Base-by-base conservation (phyloP, 1,284 basidiomycete genomes). In the Cystobasidium slooffiae region DNA sequence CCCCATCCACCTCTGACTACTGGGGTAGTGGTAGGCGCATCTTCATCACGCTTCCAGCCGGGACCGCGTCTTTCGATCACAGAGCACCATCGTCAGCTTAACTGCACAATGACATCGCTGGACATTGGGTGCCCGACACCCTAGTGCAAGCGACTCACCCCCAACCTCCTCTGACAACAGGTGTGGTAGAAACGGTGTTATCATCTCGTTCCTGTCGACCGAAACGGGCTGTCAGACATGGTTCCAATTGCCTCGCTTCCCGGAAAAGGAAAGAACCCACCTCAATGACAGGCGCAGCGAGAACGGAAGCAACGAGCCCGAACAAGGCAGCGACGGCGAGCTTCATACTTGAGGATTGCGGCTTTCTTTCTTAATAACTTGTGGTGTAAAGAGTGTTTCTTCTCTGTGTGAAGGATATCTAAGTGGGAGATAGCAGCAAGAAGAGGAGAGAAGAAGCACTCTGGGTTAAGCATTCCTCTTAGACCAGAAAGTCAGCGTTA, bases 261-360 rank as follows among this genome's bases (percentile, higher is more conserved):
- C 70, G 70, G 62, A 73, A 56, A 52, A 73, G 70, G 63, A 65
- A 73, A 49, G 39, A 49, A 31, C 70, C 39, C 37, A 65, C 70
- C 63, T 73, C 70, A 46, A 73, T 49, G 51, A 73, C 70, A 20
- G 70, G 70, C 41, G 70, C 70, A 24, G 70, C 70, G 52, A 66
- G 24, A 24, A 52, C 70, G 58, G 70, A 59, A 62, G 63, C 70
- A 53, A 62, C 70, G 22, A 73, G 70, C 20, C 61, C 70, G 49
- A 66, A 49, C 12, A 73, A 39, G 53, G 70, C 55, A 49, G 46
- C 31, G 18, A 73, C 31, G 14, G 70, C 51, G 53, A 73, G 63
- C 70, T 73, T 73, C 70, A 73, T 73, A 9, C 41, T 52, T 31
- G 7, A 44, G 12, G 8, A 16, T 39, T 18, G 41, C 31, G 43